These are phyloP conservation scores for Pulveroboletus sp. DNA, from an alignment of 768 basidiomycete species.

Conservation along the genomic window DNA sequence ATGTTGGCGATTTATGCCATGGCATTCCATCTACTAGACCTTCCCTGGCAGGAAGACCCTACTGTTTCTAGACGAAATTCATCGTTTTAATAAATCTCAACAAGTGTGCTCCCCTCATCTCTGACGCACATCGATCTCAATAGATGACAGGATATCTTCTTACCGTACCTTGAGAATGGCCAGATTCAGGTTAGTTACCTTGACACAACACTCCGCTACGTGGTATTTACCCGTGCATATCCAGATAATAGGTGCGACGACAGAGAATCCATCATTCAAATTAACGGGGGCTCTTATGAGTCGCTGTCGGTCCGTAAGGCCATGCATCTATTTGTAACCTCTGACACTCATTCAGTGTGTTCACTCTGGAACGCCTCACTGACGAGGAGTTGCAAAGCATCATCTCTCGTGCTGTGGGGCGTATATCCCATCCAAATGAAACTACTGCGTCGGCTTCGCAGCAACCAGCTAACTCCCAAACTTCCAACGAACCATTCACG, in stretches of 20 bases:
- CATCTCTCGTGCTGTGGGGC: slow-evolving; percentile 51
- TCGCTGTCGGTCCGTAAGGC: slow-evolving; percentile 61
- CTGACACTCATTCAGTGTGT: slow-evolving; percentile 52
- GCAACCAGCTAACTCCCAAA: slow-evolving; percentile 16
- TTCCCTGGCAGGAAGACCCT: slow-evolving; percentile 54
- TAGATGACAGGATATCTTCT: slow-evolving; percentile 61
- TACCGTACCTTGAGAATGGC: slow-evolving; percentile 80
- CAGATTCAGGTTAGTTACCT: slow-evolving; percentile 52
- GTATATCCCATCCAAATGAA: slow-evolving; percentile 23
- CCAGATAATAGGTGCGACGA: slow-evolving; percentile 79
- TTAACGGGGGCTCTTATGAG: slow-evolving; percentile 69
- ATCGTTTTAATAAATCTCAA: slow-evolving; percentile 71
- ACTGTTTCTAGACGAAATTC: slow-evolving; percentile 83
- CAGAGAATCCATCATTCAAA: slow-evolving; percentile 88
- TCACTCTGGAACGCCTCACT: slow-evolving; percentile 66
- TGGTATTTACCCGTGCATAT: neutral
- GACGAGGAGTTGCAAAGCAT: slow-evolving; percentile 60
- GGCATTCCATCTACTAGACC: slow-evolving; percentile 2
- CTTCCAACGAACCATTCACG: slow-evolving; percentile 13
- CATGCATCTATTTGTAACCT: neutral
- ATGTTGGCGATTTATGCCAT: slow-evolving; percentile 5
- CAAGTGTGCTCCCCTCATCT: slow-evolving; percentile 41
- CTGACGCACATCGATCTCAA: slow-evolving; percentile 6
- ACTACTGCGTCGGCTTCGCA: neutral
- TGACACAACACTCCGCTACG: neutral